phyloP scores from a whole-genome alignment of 2,329 filamentous ascomycete genomes.

The Sclerotinia trifoliorum region DNA sequence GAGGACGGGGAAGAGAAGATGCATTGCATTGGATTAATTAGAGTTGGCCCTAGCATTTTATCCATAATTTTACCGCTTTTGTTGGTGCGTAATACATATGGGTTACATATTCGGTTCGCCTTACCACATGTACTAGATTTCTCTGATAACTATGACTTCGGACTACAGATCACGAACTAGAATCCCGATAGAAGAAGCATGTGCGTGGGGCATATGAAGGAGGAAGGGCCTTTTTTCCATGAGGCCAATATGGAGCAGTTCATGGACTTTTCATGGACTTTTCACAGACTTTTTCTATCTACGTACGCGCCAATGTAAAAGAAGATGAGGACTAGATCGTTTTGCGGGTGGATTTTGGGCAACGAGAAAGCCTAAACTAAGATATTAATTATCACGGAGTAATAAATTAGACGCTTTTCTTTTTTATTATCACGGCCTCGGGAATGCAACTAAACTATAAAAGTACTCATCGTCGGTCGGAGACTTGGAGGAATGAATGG shows the following conservation, averaged over 20 bases:
- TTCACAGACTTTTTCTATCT: background rate
- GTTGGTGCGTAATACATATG: background rate
- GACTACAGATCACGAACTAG: slow-evolving; percentile 13
- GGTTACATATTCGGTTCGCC: slow-evolving; percentile 12
- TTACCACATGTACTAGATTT: slow-evolving; percentile 5
- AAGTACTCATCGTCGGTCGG: background rate
- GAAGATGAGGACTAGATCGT: background rate
- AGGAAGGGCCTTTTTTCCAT: slow-evolving; percentile 12
- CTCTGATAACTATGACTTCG: background rate
- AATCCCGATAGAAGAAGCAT: slow-evolving; percentile 9
- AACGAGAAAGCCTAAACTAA: slow-evolving; percentile 3
- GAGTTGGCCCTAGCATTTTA: background rate
- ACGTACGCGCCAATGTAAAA: background rate
- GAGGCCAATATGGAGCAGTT: slow-evolving; percentile 10
- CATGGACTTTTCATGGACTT: background rate
- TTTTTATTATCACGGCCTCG: background rate
- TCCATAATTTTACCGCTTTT: slow-evolving; percentile 10
- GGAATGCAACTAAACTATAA: background rate
- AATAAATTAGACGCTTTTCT: background rate
- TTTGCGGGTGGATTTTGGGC: background rate
- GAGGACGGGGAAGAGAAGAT: background rate
- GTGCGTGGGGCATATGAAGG: slow-evolving; percentile 9
- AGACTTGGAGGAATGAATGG: background rate
- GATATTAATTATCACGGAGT: background rate
- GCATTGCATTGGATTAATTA: background rate